Conservation (phyloP, 228 moss, liverwort and hornwort species). For the Sphagnum fallax region DNA sequence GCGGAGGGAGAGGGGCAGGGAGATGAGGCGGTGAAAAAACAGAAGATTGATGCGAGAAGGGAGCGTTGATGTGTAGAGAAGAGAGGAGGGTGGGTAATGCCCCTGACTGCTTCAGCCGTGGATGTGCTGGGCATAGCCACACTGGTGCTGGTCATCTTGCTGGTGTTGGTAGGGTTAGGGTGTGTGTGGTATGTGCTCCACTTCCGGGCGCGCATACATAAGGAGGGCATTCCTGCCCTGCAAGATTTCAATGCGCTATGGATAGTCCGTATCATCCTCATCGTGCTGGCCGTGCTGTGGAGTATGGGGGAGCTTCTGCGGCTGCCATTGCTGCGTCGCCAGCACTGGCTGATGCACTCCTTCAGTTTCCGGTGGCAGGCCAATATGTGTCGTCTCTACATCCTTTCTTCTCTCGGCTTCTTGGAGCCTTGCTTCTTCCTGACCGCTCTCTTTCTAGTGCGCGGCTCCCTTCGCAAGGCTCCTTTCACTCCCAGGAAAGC, state of each 20-base stretch:
- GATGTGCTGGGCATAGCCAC: conserved; percentile 96
- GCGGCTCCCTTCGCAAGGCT: conserved; percentile 74
- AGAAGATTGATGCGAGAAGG: conserved; percentile 43
- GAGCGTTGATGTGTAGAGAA: conserved; percentile 35
- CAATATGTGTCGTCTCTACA: conserved; percentile 76
- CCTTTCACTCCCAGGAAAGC: conserved; percentile 84
- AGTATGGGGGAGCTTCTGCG: conserved; percentile 86
- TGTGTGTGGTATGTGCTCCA: conserved; percentile 88
- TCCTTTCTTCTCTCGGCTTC: conserved; percentile 76
- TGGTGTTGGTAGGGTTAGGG: conserved; percentile 78
- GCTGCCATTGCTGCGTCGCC: conserved; percentile 76
- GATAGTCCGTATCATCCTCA: conserved; percentile 89
- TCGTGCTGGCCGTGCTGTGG: conserved; percentile 82
- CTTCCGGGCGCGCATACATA: conserved; percentile 79
- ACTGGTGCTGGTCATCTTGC: conserved; percentile 84
- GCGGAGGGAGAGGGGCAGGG: no score
- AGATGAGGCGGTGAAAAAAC: not conserved
- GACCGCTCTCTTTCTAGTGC: conserved; percentile 84
- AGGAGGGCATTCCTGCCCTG: conserved; percentile 68
- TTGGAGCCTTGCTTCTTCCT: conserved; percentile 95
- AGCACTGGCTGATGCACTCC: conserved; percentile 73
- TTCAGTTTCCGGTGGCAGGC: conserved; percentile 70
- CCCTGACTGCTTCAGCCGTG: conserved; percentile 98
- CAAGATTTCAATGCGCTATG: conserved; percentile 96
- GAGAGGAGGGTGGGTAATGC: conserved; percentile 91